Evolutionary conservation across 2,329 filamentous ascomycete species (phyloP).

Genomic region (Neofusicoccum sp.): DNA sequence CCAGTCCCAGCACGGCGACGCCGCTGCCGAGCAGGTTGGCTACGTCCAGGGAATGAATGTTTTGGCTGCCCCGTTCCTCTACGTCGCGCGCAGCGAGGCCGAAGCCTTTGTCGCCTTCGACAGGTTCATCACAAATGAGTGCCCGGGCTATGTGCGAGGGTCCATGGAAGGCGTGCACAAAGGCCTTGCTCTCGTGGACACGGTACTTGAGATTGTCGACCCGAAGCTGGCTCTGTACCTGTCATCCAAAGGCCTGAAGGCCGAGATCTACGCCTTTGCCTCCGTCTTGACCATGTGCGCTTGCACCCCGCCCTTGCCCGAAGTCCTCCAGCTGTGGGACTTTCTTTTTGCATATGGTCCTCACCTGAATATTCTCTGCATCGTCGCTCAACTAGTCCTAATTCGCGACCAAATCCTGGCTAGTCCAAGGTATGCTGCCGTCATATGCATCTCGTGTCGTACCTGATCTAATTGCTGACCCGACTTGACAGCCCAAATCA

Average conservation of each 20-base stretch:
- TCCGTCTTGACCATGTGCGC: slow-evolving; percentile 92
- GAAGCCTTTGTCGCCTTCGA: slow-evolving; percentile 93
- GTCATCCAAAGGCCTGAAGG: slow-evolving; percentile 80
- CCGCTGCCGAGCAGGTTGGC: slow-evolving; percentile 66
- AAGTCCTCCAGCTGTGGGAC: slow-evolving; percentile 93
- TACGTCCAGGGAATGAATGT: slow-evolving; percentile 99
- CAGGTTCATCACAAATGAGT: slow-evolving; percentile 80
- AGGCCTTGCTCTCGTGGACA: slow-evolving; percentile 86
- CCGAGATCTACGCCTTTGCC: slow-evolving; percentile 94
- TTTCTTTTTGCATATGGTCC: slow-evolving; percentile 95
- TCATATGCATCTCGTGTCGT: neutral
- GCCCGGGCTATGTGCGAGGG: slow-evolving; percentile 88
- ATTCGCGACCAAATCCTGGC: slow-evolving; percentile 81
- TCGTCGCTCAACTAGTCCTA: slow-evolving; percentile 89
- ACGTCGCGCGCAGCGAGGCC: slow-evolving; percentile 88
- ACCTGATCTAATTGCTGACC: neutral
- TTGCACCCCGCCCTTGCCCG: slow-evolving; percentile 89
- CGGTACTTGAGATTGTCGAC: slow-evolving; percentile 87
- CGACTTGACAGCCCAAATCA: slow-evolving; percentile 72
- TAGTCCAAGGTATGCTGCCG: slow-evolving; percentile 69
- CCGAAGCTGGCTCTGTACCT: slow-evolving; percentile 82
- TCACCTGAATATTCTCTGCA: slow-evolving; percentile 92
- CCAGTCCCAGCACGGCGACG: slow-evolving; percentile 19
- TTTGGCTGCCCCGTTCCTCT: slow-evolving; percentile 90
- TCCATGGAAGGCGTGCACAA: slow-evolving; percentile 97